Conservation (phyloP, 2,329 filamentous ascomycete genomes). For the Cladosporium cucumerinum region DNA sequence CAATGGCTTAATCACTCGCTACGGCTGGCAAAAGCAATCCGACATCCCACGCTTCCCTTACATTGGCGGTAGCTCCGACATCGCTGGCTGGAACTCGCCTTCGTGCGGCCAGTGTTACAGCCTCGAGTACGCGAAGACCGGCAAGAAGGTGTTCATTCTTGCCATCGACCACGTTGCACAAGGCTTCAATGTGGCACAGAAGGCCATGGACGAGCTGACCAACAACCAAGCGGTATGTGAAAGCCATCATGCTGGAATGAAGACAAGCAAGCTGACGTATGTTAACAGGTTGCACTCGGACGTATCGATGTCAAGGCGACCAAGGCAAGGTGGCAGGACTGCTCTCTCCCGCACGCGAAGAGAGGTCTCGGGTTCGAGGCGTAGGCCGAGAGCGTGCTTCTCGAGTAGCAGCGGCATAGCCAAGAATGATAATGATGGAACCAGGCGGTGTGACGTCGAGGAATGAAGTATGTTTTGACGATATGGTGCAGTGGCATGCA, state of each 20-base stretch:
- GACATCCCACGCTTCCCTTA: constrained; percentile 46
- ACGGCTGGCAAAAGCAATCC: constrained; percentile 49
- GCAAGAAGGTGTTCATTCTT: constrained; percentile 47
- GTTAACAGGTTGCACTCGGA: constrained; percentile 18
- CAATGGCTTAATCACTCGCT: constrained; percentile 63
- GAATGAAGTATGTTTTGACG: background rate
- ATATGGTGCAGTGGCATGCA: background rate
- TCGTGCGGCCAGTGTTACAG: constrained; percentile 54
- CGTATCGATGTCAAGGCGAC: constrained; percentile 42
- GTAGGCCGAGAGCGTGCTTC: constrained; percentile 11
- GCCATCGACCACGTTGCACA: constrained; percentile 47
- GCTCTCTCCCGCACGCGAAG: constrained; percentile 30
- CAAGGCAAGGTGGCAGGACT: constrained; percentile 38
- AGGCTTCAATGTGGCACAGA: constrained; percentile 50
- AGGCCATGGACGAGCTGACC: constrained; percentile 50
- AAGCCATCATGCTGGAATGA: background rate
- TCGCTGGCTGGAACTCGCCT: constrained; percentile 46
- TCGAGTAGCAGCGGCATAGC: background rate
- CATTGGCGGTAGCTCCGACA: constrained; percentile 49
- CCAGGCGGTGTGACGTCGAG: background rate
- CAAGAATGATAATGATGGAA: background rate
- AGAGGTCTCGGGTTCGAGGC: constrained; percentile 26
- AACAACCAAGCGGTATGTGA: constrained; percentile 39
- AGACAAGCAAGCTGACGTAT: background rate
- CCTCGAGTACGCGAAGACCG: constrained; percentile 43